Base-by-base conservation (phyloP, 2,329 filamentous ascomycete species). In the Cercospora sp. region DNA sequence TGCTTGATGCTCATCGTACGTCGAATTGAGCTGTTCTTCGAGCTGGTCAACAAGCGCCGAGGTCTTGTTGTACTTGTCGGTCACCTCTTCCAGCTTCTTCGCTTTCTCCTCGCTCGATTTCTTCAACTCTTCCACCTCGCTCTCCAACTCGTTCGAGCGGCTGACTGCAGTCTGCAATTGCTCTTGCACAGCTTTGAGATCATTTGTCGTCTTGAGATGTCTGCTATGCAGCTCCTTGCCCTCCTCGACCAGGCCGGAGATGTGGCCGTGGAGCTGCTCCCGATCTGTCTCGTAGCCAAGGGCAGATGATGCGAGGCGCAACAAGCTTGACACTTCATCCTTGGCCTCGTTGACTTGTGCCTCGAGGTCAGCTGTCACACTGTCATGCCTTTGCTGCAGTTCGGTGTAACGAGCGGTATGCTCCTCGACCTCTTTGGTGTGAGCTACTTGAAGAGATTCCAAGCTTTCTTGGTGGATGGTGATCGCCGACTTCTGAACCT, bases 1-100 rank as follows among this genome's bases (percentile, higher is more conserved):
- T 68, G 88, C 84, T 77, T 97, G 92, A 68, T 94, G 93, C 78
- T 97, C 92, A 76, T 99, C 95, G 80, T 93, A 99, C 81, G 95
- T 97, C 78, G 87, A 92, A 77, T 94, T 94, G 64, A 99, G 88
- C 80, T 99, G 95, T 75, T 98, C 94, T 80, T 99, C 95, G 5
- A 99, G 89, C 81, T 99, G 94, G 78, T 98, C 93, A 8, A 99
- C 92, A 12, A 99, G 84, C 23, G 93, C 89, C 51, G 92, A 91
- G 79, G 95, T 96, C 85, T 96, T 97, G 83, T 93, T 90, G 84
- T 96, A 96, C 81, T 87, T 87, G 16, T 83, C 82, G 23, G 81
- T 83, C 65, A 89, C 82, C 70, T 82, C 82, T 70, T 86, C 83
- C 26, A 90, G 82, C 73, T 88, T 86, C 69, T 83, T 83, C 48